phyloP scores from a whole-genome alignment of 345 rosid genomes.

The Pugionium dolabratum region DNA sequence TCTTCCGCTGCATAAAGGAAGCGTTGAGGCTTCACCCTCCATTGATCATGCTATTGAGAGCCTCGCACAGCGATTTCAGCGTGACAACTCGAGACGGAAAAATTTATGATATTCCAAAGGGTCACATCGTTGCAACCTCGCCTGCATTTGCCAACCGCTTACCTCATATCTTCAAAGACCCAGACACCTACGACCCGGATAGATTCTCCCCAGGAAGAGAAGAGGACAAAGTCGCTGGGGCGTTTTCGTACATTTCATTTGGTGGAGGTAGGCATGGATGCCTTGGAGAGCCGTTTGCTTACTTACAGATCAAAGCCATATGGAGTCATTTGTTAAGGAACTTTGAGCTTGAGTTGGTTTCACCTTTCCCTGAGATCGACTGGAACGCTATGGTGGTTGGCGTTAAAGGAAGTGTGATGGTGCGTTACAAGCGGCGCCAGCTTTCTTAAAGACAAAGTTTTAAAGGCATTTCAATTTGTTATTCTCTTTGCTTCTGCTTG shows the following conservation, averaged over 20 bases:
- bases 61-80: constrained; percentile 78
- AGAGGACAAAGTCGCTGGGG: constrained; percentile 88
- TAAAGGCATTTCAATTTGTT: constrained; percentile 24
- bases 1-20: constrained; percentile 92
- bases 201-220: constrained; percentile 86
- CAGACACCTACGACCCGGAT: constrained; percentile 81
- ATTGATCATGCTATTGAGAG: constrained; percentile 80
- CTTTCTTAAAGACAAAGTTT: constrained; percentile 34
- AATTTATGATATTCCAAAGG: constrained; percentile 87
- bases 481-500: constrained; percentile 12
- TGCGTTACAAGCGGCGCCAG: constrained; percentile 67
- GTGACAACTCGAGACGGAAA: constrained; percentile 81
- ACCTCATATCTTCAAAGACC: constrained; percentile 72
- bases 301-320: constrained; percentile 96
- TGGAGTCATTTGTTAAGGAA: constrained; percentile 97
- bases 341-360: constrained; percentile 80
- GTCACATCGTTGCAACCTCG: constrained; percentile 90
- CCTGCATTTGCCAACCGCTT: constrained; percentile 97
- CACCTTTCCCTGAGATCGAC: constrained; percentile 96
- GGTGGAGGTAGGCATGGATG: constrained; percentile 99
- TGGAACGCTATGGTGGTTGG: constrained; percentile 99
- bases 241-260: constrained; percentile 86
- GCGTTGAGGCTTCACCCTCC: constrained; percentile 98
- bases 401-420: constrained; percentile 96
- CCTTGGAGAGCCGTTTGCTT: constrained; percentile 97